A percentile compares a stretch with the other conserved stretches of the same genome.
These are phyloP conservation scores for Salix caprea DNA, from an alignment of 345 rosid genomes.

Conservation along the genomic window DNA sequence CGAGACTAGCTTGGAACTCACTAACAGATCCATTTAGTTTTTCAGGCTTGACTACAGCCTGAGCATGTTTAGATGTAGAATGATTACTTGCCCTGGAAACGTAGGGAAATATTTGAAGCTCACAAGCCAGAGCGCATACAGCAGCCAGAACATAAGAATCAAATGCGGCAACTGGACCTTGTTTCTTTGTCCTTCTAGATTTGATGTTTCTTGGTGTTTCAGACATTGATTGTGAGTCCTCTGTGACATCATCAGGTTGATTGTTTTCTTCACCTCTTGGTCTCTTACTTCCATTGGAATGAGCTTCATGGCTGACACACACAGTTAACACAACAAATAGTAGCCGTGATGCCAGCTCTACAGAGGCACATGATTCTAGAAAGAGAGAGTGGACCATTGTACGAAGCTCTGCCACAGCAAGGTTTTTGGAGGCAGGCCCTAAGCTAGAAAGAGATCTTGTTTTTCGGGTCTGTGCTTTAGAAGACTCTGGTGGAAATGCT, in stretches of 20 bases:
- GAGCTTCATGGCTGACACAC: constrained; percentile 96
- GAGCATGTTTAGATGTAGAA: constrained; percentile 34
- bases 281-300: constrained; percentile 66
- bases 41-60: constrained; percentile 40
- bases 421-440: constrained; percentile 75
- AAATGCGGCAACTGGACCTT: constrained; percentile 95
- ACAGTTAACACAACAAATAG: constrained; percentile 93
- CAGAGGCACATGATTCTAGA: constrained; percentile 80
- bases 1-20: constrained; percentile 52
- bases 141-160: constrained; percentile 97
- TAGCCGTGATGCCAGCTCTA: constrained; percentile 89
- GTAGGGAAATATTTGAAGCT: constrained; percentile 85
- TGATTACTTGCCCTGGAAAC: constrained; percentile 52
- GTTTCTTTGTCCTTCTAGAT: constrained; percentile 54
- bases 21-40: constrained; percentile 56
- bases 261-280: constrained; percentile 49
- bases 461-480: constrained; percentile 48
- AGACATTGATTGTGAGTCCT: constrained; percentile 31
- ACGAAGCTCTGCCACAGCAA: constrained; percentile 94
- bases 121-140: constrained; percentile 93
- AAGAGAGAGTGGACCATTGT: constrained; percentile 96
- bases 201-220: constrained; percentile 39
- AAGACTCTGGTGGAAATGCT: constrained; percentile 71
- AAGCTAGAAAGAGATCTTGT: constrained; percentile 43
- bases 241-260: constrained; percentile 35